phyloP scores from a whole-genome alignment of 371 early-diverging fungal species.

The Haplosporangium sp. region DNA sequence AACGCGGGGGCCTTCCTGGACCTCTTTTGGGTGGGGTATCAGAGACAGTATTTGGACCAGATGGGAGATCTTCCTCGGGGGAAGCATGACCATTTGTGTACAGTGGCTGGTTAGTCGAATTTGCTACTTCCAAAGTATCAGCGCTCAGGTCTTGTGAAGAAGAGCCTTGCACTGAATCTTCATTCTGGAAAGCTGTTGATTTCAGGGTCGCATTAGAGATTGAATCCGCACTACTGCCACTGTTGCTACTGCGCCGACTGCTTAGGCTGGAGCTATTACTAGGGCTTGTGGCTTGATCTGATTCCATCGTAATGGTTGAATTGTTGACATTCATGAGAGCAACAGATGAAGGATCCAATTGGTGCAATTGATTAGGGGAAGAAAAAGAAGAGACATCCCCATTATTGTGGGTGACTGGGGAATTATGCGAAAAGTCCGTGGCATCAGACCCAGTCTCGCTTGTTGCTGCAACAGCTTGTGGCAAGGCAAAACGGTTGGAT shows the following conservation, averaged over 20 bases:
- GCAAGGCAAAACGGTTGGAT: slow-evolving; percentile 21
- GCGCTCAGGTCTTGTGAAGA: background rate
- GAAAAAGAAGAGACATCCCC: slow-evolving; percentile 3
- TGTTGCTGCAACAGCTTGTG: slow-evolving; percentile 9
- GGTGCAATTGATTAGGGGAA: background rate
- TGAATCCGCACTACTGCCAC: background rate
- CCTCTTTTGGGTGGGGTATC: slow-evolving; percentile 31
- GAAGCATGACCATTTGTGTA: slow-evolving; percentile 6
- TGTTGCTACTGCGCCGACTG: slow-evolving; percentile 5
- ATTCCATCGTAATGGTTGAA: background rate
- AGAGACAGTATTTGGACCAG: background rate
- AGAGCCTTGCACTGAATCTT: background rate
- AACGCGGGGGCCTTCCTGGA: slow-evolving; percentile 35
- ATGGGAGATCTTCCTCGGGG: background rate
- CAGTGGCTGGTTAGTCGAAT: background rate
- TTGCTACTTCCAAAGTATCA: background rate
- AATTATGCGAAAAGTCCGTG: slow-evolving; percentile 12
- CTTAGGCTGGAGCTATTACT: background rate
- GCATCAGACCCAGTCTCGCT: slow-evolving; percentile 34
- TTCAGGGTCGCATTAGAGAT: background rate
- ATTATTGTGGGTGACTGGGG: background rate
- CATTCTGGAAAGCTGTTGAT: background rate
- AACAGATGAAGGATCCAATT: background rate
- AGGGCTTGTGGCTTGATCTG: slow-evolving; percentile 1
- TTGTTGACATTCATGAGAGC: background rate